phyloP scores from a whole-genome alignment of 257 asterid species.

The Cordia subcordata region DNA sequence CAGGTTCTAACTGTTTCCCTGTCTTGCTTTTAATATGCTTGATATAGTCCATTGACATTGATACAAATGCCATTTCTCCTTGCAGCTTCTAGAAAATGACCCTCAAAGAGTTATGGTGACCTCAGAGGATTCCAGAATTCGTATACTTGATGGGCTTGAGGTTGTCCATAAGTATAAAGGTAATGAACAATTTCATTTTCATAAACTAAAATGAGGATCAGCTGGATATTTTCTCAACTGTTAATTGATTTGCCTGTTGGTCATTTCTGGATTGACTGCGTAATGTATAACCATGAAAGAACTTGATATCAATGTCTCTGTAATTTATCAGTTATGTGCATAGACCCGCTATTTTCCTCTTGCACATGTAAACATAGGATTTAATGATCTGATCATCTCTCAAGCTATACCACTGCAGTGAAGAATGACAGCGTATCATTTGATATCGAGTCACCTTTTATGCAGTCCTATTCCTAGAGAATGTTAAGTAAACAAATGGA shows the following conservation, averaged over 20 bases:
- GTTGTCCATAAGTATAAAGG: conserved; percentile 77
- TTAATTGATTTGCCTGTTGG: not conserved
- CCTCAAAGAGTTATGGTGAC: conserved; percentile 66
- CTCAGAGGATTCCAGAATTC: conserved; percentile 76
- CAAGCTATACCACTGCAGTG: too few relatives aligned
- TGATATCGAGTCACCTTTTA: too few relatives aligned
- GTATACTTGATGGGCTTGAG: conserved; percentile 71
- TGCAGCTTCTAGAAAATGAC: conserved; percentile 50
- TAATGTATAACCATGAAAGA: not conserved
- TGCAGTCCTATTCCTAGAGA: too few relatives aligned
- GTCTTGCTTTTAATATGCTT: not conserved
- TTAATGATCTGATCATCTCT: too few relatives aligned
- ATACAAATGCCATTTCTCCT: conserved; percentile 8
- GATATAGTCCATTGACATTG: conserved; percentile 2
- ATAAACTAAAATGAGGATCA: not conserved
- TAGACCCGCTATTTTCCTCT: too few relatives aligned
- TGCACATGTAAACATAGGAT: too few relatives aligned
- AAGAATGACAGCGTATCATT: too few relatives aligned
- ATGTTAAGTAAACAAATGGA: too few relatives aligned
- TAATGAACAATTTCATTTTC: conserved; percentile 8
- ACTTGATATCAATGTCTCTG: too few relatives aligned
- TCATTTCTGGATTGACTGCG: not conserved
- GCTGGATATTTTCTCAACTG: too few relatives aligned
- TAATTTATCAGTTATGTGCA: too few relatives aligned
- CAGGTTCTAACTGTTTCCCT: conserved; percentile 41